Evolutionary conservation across 805 yeast genomes (phyloP).

Genomic region (Saccharomycopsis microspora): DNA sequence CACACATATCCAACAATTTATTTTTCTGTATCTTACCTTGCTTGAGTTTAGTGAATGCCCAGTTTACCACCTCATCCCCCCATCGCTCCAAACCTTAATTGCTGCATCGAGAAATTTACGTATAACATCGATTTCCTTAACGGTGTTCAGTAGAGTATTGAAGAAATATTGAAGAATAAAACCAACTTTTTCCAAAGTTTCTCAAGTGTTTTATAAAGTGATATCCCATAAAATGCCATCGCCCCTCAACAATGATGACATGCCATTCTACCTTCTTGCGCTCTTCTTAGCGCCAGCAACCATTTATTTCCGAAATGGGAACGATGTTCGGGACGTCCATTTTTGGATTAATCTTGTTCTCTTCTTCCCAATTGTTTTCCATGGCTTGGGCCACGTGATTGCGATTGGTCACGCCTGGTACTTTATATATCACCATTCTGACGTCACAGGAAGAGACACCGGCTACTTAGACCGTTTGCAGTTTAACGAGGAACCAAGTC

Average conservation of each 20-base stretch:
- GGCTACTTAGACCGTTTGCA: slow-evolving; percentile 11
- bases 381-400: slow-evolving; percentile 14
- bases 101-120: too few relatives aligned
- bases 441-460: slow-evolving; percentile 4
- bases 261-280: slow-evolving; percentile 16
- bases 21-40: too few relatives aligned
- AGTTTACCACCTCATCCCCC: too few relatives aligned
- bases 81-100: too few relatives aligned
- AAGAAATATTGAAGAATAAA: too few relatives aligned
- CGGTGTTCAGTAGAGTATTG: too few relatives aligned
- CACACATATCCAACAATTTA: too few relatives aligned
- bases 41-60: too few relatives aligned
- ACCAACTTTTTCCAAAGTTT: too few relatives aligned
- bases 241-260: slow-evolving; percentile 15
- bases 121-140: too few relatives aligned
- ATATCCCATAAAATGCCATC: slow-evolving; percentile 2
- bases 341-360: slow-evolving; percentile 15
- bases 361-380: slow-evolving; percentile 13
- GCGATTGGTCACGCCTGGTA: slow-evolving; percentile 18
- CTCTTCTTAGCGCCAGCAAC: slow-evolving; percentile 14
- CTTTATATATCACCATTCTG: slow-evolving; percentile 15
- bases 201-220: too few relatives aligned
- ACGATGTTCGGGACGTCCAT: slow-evolving; percentile 14
- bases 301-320: slow-evolving; percentile 15
- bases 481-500: slow-evolving; percentile 8